Base-by-base conservation (phyloP, 805 yeast species). In the Debaryomyces maramus region DNA sequence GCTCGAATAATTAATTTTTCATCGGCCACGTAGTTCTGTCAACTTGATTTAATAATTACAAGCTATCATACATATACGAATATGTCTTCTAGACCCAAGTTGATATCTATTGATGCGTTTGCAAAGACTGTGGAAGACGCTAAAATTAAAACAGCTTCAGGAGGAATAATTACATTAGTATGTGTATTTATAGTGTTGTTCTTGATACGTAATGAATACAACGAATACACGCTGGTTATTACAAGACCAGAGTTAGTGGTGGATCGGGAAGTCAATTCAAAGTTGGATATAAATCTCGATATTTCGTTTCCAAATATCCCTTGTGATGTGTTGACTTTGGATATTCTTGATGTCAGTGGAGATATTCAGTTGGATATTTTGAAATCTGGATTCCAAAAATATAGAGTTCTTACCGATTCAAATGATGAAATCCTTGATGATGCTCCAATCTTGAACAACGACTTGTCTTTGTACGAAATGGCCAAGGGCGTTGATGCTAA, bases 51-150 rank as follows among this genome's bases (percentile, higher is more conserved):
- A n/a, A n/a, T n/a, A n/a, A n/a, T n/a, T n/a, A n/a, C n/a, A n/a
- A n/a, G n/a, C n/a, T n/a, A n/a, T n/a, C n/a, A n/a, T n/a, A n/a
- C n/a, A n/a, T n/a, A n/a, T n/a, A n/a, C 6, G 8, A 40, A 9
- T 18, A 52, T 53, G 59, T 36, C 51, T 22, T 39, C 50, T 21
- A 61, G 65, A 43, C 73, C 73, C 19, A 60, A 49, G 45, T 62
- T 81, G 47, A 58, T 86, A 35, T 78, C 83, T 31, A 67, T 86
- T 43, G 98, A 90, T 63, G 95, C 91, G n/a, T 90, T 91, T 58
- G 78, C 95, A 20, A 91, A 90, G 64, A 87, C 97, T 4, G 90
- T 88, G 24, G 98, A 91, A 56, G 99, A 93, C 60, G 95, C 95
- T 6, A 77, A 87, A 36, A 79, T 93, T 45, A 81, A 85, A 46